Evolutionary conservation across 2,329 filamentous ascomycete genomes (phyloP), one percentile per base, ranked within the genome.

Genomic region (Fusarium humuli): DNA sequence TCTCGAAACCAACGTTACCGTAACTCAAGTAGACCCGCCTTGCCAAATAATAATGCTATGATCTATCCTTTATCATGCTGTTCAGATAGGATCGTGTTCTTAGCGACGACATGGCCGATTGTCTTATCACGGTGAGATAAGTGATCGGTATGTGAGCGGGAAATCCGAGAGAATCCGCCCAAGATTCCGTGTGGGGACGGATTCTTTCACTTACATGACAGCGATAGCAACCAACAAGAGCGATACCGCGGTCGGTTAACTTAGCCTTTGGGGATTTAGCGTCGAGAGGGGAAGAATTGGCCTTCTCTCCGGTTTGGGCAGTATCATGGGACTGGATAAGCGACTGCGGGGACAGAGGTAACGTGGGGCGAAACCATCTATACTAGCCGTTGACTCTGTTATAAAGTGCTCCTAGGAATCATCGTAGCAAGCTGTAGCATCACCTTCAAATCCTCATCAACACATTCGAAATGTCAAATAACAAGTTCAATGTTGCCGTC

Each of bases 181-280:
- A 59, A 63, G 41, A 63, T 34, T 47, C 60, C 60, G 58, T 25
- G 47, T 29, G 60, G 60, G 47, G 41, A 62, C 60, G 40, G 46
- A 47, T 16, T 41, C 6, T 41, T 41, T 18, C 5, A n/a, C 23
- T 27, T 18, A 13, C 22, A 20, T 16, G 18, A 46, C 10, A 27
- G 9, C 4, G 4, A 6, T 7, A 27, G 8, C 9, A n/a, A 10
- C 3, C 41, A 20, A 23, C 29, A 30, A 41, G 2, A 30, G 22
- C 29, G 44, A 30, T 25, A 5, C n/a, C n/a, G 29, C 30, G 18
- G n/a, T 14, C 13, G 20, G 6, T 9, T 48, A 29, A 29, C 27
- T 29, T 11, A 32, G 16, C 16, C 20, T 48, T 18, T 27, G 6
- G 13, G 10, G 18, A 47, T 9, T n/a, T 47, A 7, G 9, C 20